These are phyloP conservation scores for Chamaecyparis obtusa DNA, from an alignment of 75 land plant genomes.

Conservation along the genomic window DNA sequence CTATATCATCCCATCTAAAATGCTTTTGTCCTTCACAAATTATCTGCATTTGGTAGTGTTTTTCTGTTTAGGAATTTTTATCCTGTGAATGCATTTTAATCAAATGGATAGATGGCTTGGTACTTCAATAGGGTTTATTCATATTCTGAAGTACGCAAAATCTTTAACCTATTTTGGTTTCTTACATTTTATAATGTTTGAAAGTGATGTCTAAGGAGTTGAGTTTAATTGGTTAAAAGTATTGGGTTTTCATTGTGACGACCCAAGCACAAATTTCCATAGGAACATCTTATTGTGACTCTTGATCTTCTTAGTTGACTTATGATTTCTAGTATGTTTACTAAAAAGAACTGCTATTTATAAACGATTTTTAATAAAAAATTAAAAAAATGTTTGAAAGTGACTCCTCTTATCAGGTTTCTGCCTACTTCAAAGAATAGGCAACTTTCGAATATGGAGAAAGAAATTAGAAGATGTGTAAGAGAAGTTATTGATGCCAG, in stretches of 20 bases:
- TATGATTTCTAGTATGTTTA: too few relatives aligned
- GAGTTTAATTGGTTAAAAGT: too few relatives aligned
- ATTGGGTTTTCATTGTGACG: too few relatives aligned
- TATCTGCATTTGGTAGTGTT: too few relatives aligned
- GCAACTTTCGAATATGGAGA: constrained; percentile 20
- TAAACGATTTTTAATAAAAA: too few relatives aligned
- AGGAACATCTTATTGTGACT: too few relatives aligned
- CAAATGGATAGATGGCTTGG: neutral
- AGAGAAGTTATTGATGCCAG: constrained; percentile 15
- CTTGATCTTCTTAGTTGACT: too few relatives aligned
- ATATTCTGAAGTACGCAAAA: neutral
- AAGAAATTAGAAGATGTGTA: constrained; percentile 14
- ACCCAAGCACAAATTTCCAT: too few relatives aligned
- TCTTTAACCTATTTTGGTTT: neutral
- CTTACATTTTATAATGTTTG: neutral
- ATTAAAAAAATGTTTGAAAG: neutral
- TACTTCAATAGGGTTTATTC: neutral
- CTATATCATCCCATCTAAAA: neutral
- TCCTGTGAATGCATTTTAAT: neutral
- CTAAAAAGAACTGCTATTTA: too few relatives aligned
- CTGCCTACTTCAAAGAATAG: constrained; percentile 28
- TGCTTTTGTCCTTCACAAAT: neutral
- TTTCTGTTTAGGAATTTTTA: too few relatives aligned
- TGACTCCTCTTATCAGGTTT: constrained; percentile 18
- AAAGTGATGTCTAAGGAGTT: too few relatives aligned